These are phyloP conservation scores for Boletus sensibilis DNA, from an alignment of 768 basidiomycete species.

Conservation along the genomic window DNA sequence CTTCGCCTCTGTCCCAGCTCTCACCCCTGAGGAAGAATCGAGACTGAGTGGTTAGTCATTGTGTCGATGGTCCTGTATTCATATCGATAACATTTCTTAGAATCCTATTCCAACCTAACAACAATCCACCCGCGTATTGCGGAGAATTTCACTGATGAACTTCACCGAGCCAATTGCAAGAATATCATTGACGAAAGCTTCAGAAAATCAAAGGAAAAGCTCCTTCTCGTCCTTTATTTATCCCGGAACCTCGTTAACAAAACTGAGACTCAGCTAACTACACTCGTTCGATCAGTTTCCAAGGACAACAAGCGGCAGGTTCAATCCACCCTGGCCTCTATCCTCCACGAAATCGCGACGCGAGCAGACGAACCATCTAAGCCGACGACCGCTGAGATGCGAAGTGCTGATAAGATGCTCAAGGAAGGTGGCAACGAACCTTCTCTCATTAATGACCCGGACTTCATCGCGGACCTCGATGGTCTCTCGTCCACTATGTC, in stretches of 20 bases:
- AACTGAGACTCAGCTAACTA: slow-evolving; percentile 12
- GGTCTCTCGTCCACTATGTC: slow-evolving; percentile 10
- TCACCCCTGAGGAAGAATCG: slow-evolving; percentile 15
- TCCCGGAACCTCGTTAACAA: slow-evolving; percentile 12
- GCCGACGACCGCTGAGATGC: slow-evolving; percentile 10
- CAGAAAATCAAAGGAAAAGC: slow-evolving; percentile 25
- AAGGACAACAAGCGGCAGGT: slow-evolving; percentile 15
- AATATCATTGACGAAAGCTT: slow-evolving; percentile 19
- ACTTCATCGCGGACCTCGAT: slow-evolving; percentile 27
- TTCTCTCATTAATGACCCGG: slow-evolving; percentile 20
- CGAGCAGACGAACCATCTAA: background rate
- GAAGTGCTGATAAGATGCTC: slow-evolving; percentile 19
- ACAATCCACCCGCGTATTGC: slow-evolving; percentile 18
- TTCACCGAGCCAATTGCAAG: slow-evolving; percentile 15
- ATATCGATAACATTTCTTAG: slow-evolving; percentile 1
- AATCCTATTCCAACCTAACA: slow-evolving; percentile 17
- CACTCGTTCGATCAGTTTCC: slow-evolving; percentile 15
- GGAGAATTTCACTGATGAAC: slow-evolving; percentile 20
- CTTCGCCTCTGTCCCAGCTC: slow-evolving; percentile 10
- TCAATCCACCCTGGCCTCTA: slow-evolving; percentile 12
- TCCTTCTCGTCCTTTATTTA: slow-evolving; percentile 18
- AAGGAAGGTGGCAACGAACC: slow-evolving; percentile 22
- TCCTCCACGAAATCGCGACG: slow-evolving; percentile 12
- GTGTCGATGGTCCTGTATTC: background rate
- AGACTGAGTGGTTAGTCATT: slow-evolving; percentile 11